A percentile compares a stretch with the other conserved stretches of the same genome.
These are phyloP conservation scores for Tulasnella sp. DNA, from an alignment of 768 basidiomycete species.

Conservation along the genomic window DNA sequence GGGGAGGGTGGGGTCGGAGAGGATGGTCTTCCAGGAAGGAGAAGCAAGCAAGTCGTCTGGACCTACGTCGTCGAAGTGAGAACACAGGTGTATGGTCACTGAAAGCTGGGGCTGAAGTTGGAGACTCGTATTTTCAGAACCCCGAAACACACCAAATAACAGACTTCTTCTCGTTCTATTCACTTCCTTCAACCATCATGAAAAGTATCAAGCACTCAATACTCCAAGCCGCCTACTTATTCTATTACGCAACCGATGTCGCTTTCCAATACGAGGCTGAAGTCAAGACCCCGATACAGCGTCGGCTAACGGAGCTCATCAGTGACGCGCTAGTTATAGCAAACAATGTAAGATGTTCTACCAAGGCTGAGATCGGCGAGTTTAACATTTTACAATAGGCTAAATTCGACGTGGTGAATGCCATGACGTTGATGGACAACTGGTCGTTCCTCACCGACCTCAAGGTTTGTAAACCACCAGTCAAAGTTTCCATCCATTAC, in stretches of 20 bases:
- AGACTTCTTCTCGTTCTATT: slow-evolving; percentile 96
- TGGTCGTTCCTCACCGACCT: slow-evolving; percentile 72
- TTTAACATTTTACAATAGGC: slow-evolving; percentile 41
- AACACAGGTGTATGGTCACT: slow-evolving; percentile 21
- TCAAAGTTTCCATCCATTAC: not conserved
- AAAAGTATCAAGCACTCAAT: slow-evolving; percentile 61
- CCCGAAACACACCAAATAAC: slow-evolving; percentile 78
- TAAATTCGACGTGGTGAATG: slow-evolving; percentile 95
- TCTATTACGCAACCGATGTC: slow-evolving; percentile 84
- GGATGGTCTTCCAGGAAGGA: slow-evolving; percentile 46
- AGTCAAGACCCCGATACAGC: slow-evolving; percentile 58
- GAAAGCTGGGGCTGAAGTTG: not conserved
- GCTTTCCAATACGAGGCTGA: slow-evolving; percentile 62
- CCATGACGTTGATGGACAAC: slow-evolving; percentile 93
- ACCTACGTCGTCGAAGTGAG: slow-evolving; percentile 90
- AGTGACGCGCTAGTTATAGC: slow-evolving; percentile 79
- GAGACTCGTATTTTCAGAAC: slow-evolving; percentile 48
- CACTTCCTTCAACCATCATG: slow-evolving; percentile 91
- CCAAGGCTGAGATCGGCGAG: not conserved
- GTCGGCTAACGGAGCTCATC: slow-evolving; percentile 65
- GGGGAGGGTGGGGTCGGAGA: slow-evolving; percentile 56
- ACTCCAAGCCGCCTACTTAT: slow-evolving; percentile 92
- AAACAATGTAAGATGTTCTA: slow-evolving; percentile 44
- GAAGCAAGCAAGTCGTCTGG: slow-evolving; percentile 88
- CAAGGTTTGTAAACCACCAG: slow-evolving; percentile 50